Percentiles rank a stretch among this genome's conserved stretches.
These are phyloP conservation scores for Miamiensis avidus DNA, from an alignment of 169 alveolate species.

Conservation along the genomic window DNA sequence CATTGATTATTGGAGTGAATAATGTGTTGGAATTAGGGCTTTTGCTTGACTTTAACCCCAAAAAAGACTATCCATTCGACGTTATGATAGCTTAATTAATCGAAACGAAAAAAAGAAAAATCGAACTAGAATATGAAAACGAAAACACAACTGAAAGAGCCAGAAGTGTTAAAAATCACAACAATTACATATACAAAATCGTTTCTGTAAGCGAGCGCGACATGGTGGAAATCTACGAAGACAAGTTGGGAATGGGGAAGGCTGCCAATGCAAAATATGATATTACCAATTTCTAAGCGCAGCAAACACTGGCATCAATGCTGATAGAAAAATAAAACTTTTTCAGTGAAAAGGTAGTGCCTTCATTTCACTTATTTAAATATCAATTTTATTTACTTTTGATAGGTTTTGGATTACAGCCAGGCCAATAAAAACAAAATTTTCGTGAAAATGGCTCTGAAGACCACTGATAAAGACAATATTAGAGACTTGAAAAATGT, in stretches of 20 bases:
- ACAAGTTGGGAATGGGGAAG: neutral
- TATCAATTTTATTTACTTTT: neutral
- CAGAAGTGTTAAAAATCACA: neutral
- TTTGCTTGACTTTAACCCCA: neutral
- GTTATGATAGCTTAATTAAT: neutral
- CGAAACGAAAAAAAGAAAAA: neutral
- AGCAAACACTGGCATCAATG: neutral
- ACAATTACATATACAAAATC: neutral
- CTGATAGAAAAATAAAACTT: neutral
- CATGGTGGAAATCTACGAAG: neutral
- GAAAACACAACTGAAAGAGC: neutral
- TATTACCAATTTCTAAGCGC: neutral
- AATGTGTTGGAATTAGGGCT: neutral
- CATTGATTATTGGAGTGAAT: neutral
- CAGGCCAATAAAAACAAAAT: conserved; percentile 8
- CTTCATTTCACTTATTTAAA: too few species aligned
- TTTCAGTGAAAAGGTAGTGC: neutral
- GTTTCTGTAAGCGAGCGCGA: neutral
- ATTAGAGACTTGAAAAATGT: neutral
- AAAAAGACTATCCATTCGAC: neutral
- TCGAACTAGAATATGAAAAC: neutral
- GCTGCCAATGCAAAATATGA: neutral
- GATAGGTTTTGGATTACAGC: neutral
- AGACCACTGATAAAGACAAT: neutral
- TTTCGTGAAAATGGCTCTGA: neutral